Base-by-base conservation (phyloP, 768 basidiomycete species). In the Xerocomus spinulosus region DNA sequence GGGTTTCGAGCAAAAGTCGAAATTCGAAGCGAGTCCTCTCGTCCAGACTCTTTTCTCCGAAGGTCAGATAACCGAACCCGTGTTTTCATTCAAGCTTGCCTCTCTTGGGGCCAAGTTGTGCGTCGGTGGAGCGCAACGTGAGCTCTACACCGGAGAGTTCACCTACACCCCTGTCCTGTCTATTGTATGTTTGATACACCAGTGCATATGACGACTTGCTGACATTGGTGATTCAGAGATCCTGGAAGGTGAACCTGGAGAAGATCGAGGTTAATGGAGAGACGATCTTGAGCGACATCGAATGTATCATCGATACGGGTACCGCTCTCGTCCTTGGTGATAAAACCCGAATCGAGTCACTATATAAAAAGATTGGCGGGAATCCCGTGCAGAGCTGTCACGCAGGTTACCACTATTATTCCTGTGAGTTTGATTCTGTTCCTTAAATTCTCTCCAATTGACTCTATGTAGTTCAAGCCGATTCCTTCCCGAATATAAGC, bases 71-170 rank as follows among this genome's bases (percentile, higher is more conserved):
- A 52, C 63, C n/a, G 48, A 66, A 12, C 45, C 70, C 21, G 59
- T 67, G 42, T 78, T 80, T 54, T 68, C 72, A n/a, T 74, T 81
- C 61, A 77, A 76, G 57, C 61, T 79, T 20, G 59, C 74, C 3
- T 33, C 57, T 9, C 45, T 53, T 9, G 70, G 69, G 13, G 73
- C 54, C 21, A 65, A 72, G 53, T 59, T 75, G 34, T 71, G 56
- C 56, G 42, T 77, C 24, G 75, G 77, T 25, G 75, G 75, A 42
- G 57, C 62, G 21, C 68, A 78, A 54, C 33, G 56, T 10, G 45
- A 54, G n/a, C 60, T 68, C 42, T 76, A 69, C 57, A 62, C 57
- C 29, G 73, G 74, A 10, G 46, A 39, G 2, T 58, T 77, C 47
- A 66, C 65, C 4, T 76, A 62, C 30, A 43, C 40, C 1, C 54